Evolutionary conservation across 768 basidiomycete genomes (phyloP), one percentile per base, ranked within the genome.

Genomic region (Stropharia rugosoannulata): DNA sequence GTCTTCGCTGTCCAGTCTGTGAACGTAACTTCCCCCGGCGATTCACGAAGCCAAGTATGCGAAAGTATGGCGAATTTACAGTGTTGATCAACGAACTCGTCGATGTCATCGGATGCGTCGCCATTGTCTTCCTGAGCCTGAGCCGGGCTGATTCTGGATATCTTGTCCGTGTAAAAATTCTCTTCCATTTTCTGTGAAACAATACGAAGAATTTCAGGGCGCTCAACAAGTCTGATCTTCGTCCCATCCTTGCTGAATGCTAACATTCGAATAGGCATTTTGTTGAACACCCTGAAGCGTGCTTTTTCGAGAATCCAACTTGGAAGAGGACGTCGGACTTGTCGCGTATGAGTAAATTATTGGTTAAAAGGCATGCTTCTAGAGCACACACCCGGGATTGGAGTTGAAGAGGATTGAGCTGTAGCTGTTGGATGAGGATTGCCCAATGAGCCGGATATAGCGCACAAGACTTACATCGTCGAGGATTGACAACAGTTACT

Each of bases 191-290:
- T 11, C 12, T 25, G 15, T 12, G 50, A 41, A 18, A 51, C 16
- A 11, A 19, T 22, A 1, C 13, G 25, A 18, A 22, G 42, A 8
- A 51, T 42, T 40, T 40, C 50, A 42, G 27, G 10, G 25, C 50
- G 41, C 35, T 51, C 50, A n/a, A 51, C 13, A 41, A 51, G 50
- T 51, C 42, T 41, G 27, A 51, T 15, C 3, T 40, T 19, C 7
- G 50, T 16, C 4, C 50, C 40, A 8, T 51, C 39, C 7, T 7
- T 3, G 15, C 40, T 29, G 19, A 51, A 51, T 13, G 39, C 22
- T 42, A 51, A 32, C 12, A 51, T n/a, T 8, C 50, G 50, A 29
- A 51, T 51, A 41, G 50, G 50, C 27, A 42, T 42, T n/a, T 16
- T 5, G 12, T 51, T 51, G 22, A 51, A 51, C 19, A 51, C 40